Conservation (phyloP, 192 early-diverging fungal genomes). For the Podila epigama region DNA sequence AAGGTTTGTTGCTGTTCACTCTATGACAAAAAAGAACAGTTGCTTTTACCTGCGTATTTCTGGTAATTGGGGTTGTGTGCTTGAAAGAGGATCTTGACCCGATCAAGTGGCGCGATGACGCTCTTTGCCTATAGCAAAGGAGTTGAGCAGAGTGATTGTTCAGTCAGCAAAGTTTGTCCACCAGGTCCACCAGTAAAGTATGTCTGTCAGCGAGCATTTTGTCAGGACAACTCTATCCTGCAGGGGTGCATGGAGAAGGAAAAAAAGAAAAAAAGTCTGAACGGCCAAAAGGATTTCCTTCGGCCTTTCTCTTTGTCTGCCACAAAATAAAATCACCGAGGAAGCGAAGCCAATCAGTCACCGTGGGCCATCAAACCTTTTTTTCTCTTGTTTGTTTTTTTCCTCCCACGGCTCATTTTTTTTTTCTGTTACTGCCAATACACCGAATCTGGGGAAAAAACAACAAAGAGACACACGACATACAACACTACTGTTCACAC, state of each 20-base stretch:
- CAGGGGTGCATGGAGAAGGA: no score
- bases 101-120: conserved; percentile 79
- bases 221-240: no score
- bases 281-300: background rate
- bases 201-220: no score
- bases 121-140: conserved; percentile 65
- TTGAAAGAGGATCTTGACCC: conserved; percentile 87
- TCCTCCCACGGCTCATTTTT: conserved; percentile 1
- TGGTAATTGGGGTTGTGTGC: conserved; percentile 71
- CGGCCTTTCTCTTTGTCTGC: background rate
- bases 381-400: background rate
- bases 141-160: background rate
- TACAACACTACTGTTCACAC: background rate
- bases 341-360: background rate
- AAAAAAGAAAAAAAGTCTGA: no score
- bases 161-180: background rate
- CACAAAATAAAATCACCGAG: no score
- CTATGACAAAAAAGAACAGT: no score
- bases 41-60: conserved; percentile 61
- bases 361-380: conserved; percentile 1
- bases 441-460: background rate
- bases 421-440: background rate
- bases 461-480: background rate
- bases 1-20: no score
- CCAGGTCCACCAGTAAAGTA: background rate